Conservation (phyloP, 148 eudicot species). For the Pharnaceum exiguum region DNA sequence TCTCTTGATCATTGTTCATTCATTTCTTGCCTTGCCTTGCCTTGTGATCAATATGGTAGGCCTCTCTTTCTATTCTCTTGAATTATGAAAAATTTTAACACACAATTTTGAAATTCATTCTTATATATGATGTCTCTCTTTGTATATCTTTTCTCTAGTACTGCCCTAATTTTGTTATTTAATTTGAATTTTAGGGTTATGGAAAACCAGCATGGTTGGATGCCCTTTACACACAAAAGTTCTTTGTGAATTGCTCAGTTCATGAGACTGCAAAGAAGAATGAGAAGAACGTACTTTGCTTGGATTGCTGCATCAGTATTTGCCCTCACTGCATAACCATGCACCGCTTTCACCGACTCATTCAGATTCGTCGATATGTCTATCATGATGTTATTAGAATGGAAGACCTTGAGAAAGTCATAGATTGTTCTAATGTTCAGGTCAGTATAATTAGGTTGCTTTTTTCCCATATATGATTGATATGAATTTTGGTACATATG, state of each 20-base stretch:
- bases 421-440: slow-evolving; percentile 93
- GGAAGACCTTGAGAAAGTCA: slow-evolving; percentile 85
- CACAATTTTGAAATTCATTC: slow-evolving; percentile 8
- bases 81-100: no score
- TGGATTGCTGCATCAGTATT: slow-evolving; percentile 86
- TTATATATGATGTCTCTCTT: not conserved
- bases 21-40: not conserved
- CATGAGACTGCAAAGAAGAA: slow-evolving; percentile 89
- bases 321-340: slow-evolving; percentile 85
- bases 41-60: not conserved
- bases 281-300: slow-evolving; percentile 84
- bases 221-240: slow-evolving; percentile 69
- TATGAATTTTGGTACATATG: no score
- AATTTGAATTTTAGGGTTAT: slow-evolving; percentile 36
- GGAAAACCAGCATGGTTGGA: slow-evolving; percentile 94
- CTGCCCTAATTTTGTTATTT: not conserved
- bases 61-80: not conserved
- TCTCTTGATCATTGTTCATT: no score
- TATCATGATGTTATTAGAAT: slow-evolving; percentile 86
- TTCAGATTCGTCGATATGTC: slow-evolving; percentile 91
- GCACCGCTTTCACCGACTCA: slow-evolving; percentile 78
- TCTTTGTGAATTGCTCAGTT: slow-evolving; percentile 60
- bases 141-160: no score
- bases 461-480: not conserved
- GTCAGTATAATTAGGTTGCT: slow-evolving; percentile 12